Base-by-base conservation (phyloP, 140 eudicot species). In the Senecio squalidus region DNA sequence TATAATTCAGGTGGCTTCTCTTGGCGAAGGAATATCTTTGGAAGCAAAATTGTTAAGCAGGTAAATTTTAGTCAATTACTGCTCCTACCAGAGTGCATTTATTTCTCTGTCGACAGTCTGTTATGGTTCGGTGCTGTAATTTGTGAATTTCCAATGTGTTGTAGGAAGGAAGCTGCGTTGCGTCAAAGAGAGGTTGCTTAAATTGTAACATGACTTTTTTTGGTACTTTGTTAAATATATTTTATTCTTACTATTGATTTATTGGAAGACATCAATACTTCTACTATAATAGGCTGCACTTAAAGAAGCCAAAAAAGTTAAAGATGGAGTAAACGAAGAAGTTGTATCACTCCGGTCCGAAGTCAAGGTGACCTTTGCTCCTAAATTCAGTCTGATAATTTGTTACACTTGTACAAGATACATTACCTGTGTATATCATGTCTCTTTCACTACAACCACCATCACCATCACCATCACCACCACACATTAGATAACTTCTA, bases 41-140 rank as follows among this genome's bases (percentile, higher is more conserved):
- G 97, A 90, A 81, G 94, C 94, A 54, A 90, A 90, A 63, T 75
- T 90, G 71, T 70, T 90, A 64, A 90, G 95, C 97, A 86, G 97
- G 97, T 86, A 68, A 48, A 17, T 56, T 24, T 39, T 54, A 44
- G 51, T 59, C 25, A 13, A 47, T 33, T 44, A 44, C 34, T 10
- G 24, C n/a, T 67, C 62, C 68, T 49, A 20, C 17, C 63, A n/a
- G 28, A 25, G 15, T 38, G 21, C 49, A 18, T 29, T 4, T 38
- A 21, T 48, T 64, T 29, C 58, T 6, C 54, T 9, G 18, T 30
- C 10, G 18, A 18, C 36, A 15, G 34, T 43, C 28, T 13, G 20
- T 34, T 41, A 14, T 9, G 46, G 4, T 49, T 31, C 22, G 24
- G 18, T 68, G 23, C 51, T 39, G 44, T 67, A 15, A 57, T 25